Evolutionary conservation across 116 monocot species (phyloP).

Genomic region (Iris pallida): DNA sequence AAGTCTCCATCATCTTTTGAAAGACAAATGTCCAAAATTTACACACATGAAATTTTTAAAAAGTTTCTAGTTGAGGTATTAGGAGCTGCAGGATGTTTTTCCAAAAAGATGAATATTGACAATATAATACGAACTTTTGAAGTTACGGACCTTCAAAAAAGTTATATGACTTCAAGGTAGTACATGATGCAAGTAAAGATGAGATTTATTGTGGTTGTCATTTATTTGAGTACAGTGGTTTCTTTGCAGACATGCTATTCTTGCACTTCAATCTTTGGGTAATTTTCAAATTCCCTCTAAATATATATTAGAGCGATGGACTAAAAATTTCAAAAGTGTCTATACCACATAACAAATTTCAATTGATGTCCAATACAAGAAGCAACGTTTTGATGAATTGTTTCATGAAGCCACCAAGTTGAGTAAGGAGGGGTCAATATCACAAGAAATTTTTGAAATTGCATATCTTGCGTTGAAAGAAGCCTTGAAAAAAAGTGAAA

Average conservation of each 20-base stretch:
- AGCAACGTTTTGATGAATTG: not conserved
- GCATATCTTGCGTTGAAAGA: not conserved
- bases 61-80: slow-evolving; percentile 3
- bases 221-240: slow-evolving; percentile 13
- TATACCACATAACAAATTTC: not conserved
- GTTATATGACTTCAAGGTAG: slow-evolving; percentile 1
- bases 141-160: not conserved
- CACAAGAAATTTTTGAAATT: not conserved
- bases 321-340: not conserved
- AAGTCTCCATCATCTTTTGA: slow-evolving; percentile 3
- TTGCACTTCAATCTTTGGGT: not conserved
- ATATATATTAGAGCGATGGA: slow-evolving; percentile 9
- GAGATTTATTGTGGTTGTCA: slow-evolving; percentile 5
- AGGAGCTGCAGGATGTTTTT: not conserved
- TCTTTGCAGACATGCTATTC: slow-evolving; percentile 6
- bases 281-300: slow-evolving; percentile 1
- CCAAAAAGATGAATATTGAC: not conserved
- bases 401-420: not conserved
- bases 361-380: not conserved
- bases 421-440: not conserved
- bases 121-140: not conserved
- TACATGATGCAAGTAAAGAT: not conserved
- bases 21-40: slow-evolving; percentile 1
- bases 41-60: slow-evolving; percentile 7
- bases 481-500: not conserved